Conservation (phyloP, 176 grass and related monocot species). For the Bonia amplexicaulis region DNA sequence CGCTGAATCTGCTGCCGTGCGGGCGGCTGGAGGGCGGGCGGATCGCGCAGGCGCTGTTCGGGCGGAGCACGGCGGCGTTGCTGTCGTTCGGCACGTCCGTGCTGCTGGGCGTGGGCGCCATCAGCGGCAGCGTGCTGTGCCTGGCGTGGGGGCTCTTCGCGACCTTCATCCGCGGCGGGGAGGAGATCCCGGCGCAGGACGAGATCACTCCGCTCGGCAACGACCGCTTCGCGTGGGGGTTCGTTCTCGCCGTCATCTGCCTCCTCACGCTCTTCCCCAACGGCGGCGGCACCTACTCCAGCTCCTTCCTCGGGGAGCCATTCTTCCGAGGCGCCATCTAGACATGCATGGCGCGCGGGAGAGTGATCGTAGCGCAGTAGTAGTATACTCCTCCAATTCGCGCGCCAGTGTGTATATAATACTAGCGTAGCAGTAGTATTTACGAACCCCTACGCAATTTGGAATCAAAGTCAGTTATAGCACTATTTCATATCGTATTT, state of each 20-base stretch:
- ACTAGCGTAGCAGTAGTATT: background rate
- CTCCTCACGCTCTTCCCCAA: slow-evolving; percentile 92
- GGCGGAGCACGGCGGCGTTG: slow-evolving; percentile 57
- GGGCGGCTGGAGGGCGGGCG: slow-evolving; percentile 86
- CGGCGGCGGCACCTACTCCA: slow-evolving; percentile 86
- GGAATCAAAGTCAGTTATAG: no score
- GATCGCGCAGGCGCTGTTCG: slow-evolving; percentile 76
- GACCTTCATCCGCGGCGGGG: slow-evolving; percentile 85
- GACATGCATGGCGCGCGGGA: background rate
- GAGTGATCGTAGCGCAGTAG: background rate
- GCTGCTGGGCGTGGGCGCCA: slow-evolving; percentile 51
- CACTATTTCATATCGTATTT: no score
- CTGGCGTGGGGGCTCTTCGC: slow-evolving; percentile 89
- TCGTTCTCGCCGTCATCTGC: slow-evolving; percentile 65
- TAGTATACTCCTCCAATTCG: background rate
- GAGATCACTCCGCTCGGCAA: slow-evolving; percentile 75
- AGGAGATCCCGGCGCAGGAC: slow-evolving; percentile 89
- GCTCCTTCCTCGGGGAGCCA: slow-evolving; percentile 56
- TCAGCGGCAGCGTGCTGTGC: slow-evolving; percentile 90
- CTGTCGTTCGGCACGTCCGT: slow-evolving; percentile 72
- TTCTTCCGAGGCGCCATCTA: slow-evolving; percentile 75
- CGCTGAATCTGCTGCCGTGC: slow-evolving; percentile 78
- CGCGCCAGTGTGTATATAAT: background rate
- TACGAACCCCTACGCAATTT: background rate
- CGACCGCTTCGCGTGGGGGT: slow-evolving; percentile 61